These are phyloP conservation scores for Fusarium sp. DNA, from an alignment of 2,329 filamentous ascomycete genomes.

Conservation along the genomic window DNA sequence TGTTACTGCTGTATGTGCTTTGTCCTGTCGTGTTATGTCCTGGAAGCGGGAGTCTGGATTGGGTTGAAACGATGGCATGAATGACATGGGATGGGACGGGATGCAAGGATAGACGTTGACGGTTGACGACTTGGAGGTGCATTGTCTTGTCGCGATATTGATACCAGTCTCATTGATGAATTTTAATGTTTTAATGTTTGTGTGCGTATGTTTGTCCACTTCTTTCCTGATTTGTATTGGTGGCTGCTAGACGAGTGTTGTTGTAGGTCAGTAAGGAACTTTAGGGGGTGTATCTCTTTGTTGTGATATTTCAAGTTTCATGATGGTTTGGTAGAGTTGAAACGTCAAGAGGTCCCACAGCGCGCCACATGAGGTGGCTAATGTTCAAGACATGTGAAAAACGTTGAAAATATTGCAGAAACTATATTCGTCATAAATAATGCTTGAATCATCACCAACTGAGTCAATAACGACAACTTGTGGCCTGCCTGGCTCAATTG, in stretches of 20 bases:
- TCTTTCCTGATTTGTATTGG: conserved; percentile 9
- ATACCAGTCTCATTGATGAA: conserved; percentile 35
- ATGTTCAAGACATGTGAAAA: neutral
- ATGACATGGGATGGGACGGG: conserved; percentile 28
- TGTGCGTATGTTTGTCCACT: conserved; percentile 18
- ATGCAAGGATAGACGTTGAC: conserved; percentile 41
- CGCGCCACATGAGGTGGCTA: neutral
- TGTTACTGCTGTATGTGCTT: conserved; percentile 6
- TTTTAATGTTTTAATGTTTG: conserved; percentile 25
- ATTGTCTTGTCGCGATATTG: conserved; percentile 27
- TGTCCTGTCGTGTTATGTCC: conserved; percentile 4
- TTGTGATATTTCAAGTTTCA: conserved; percentile 6
- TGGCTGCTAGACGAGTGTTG: neutral
- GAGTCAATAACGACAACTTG: conserved; percentile 11
- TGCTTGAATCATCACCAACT: neutral
- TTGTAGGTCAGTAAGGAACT: neutral
- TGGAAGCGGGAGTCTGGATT: conserved; percentile 35
- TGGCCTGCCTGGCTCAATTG: neutral
- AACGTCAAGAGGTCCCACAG: neutral
- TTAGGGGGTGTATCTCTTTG: neutral
- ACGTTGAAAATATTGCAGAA: neutral
- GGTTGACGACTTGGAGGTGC: conserved; percentile 18
- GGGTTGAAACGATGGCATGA: conserved; percentile 40
- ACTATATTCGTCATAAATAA: neutral
- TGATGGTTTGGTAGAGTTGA: neutral